A percentile compares a stretch with the other conserved stretches of the same genome.
phyloP scores from a whole-genome alignment of 176 grass and related monocot genomes.

The Sorghum bicolor region Sorghum_bicolor_NCBIv3 NC_012875.2:53693501-53694000 shows the following conservation, averaged over 20 bases:
- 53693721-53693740: not conserved
- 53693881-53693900: not conserved
- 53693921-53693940: not conserved
- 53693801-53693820: not conserved
- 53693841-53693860: not conserved
- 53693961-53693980: not conserved
- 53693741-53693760: not conserved
- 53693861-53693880: not conserved
- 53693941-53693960: not conserved
- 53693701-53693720: not conserved
- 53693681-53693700: slow-evolving; percentile 25
- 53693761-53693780: not conserved
- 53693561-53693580: not conserved
- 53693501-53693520: not conserved
- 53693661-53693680: slow-evolving; percentile 6
- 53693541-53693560: not conserved
- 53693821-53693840: not conserved
- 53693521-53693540: slow-evolving; percentile 1
- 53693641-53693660: not conserved
- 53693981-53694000: not conserved
- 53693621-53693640: not conserved
- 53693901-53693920: not conserved
- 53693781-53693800: not conserved
- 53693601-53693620: not conserved
- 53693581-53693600: not conserved